Percentiles rank a stretch among this genome's conserved stretches.
These are phyloP conservation scores for Leishmania tarentolae DNA, from an alignment of 208 protist species.

Conservation along the genomic window DNA sequence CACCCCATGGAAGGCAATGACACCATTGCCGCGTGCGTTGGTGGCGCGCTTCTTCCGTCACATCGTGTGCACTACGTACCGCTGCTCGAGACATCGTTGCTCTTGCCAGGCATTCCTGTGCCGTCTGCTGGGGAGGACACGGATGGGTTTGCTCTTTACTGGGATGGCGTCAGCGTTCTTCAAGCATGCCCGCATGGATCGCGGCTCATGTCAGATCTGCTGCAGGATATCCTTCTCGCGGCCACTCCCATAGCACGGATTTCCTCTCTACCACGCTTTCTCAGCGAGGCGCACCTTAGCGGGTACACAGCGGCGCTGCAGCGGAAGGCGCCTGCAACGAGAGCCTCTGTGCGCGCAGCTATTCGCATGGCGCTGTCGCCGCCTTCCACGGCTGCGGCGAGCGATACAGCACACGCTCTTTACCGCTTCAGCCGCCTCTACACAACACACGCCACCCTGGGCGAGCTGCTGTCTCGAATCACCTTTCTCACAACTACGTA, in stretches of 20 bases:
- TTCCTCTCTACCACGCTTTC: slow-evolving; percentile 43
- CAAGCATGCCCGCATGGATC: slow-evolving; percentile 30
- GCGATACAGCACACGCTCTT: slow-evolving; percentile 18
- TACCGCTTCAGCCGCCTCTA: slow-evolving; percentile 71
- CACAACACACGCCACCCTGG: slow-evolving; percentile 54
- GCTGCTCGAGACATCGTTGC: background rate
- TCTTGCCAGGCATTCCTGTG: slow-evolving; percentile 16
- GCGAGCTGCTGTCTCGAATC: slow-evolving; percentile 59
- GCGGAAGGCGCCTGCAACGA: slow-evolving; percentile 25
- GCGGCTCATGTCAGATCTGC: slow-evolving; percentile 26
- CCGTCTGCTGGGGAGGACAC: background rate
- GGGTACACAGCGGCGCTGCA: slow-evolving; percentile 52
- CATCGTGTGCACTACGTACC: slow-evolving; percentile 33
- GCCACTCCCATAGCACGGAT: slow-evolving; percentile 23
- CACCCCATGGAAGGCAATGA: background rate
- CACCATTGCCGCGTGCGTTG: background rate
- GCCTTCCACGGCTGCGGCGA: background rate
- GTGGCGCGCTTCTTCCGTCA: background rate
- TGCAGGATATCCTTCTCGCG: slow-evolving; percentile 36
- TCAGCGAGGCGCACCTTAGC: slow-evolving; percentile 61
- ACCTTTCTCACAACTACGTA: slow-evolving; percentile 57
- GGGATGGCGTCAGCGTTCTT: slow-evolving; percentile 35
- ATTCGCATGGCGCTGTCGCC: slow-evolving; percentile 23
- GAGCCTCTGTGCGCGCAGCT: slow-evolving; percentile 32
- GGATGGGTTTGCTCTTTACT: slow-evolving; percentile 28